phyloP scores from a whole-genome alignment of 2,329 filamentous ascomycete genomes.

The Pseudogymnoascus destructans region DNA sequence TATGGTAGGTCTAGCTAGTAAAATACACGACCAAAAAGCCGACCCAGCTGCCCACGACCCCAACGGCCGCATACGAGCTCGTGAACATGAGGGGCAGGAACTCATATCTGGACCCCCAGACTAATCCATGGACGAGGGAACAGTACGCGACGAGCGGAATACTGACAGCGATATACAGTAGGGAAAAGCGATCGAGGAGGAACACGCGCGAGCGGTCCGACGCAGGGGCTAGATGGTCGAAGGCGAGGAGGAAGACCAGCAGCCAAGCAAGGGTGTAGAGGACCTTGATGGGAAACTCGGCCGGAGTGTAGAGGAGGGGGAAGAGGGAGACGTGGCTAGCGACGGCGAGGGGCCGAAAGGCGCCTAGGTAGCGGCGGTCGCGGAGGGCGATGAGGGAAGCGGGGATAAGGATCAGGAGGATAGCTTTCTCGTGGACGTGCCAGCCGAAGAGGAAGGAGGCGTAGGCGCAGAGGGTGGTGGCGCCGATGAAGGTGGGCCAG shows the following conservation, averaged over 20 bases:
- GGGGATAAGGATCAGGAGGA: conserved; percentile 85
- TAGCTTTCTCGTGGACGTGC: conserved; percentile 97
- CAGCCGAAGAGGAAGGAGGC: conserved; percentile 95
- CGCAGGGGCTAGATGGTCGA: conserved; percentile 78
- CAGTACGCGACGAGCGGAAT: conserved; percentile 85
- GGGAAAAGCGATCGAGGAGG: conserved; percentile 78
- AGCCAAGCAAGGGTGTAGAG: conserved; percentile 91
- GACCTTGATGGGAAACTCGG: conserved; percentile 89
- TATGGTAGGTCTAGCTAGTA: conserved; percentile 22
- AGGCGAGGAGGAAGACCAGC: conserved; percentile 68
- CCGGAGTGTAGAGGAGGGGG: conserved; percentile 79
- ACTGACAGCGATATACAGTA: conserved; percentile 78
- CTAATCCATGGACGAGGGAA: conserved; percentile 66
- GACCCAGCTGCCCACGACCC: conserved; percentile 91
- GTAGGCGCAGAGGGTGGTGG: conserved; percentile 85
- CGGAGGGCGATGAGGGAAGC: conserved; percentile 86
- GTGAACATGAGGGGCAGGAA: conserved; percentile 96
- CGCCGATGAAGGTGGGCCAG: conserved; percentile 82
- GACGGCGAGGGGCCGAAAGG: conserved; percentile 83
- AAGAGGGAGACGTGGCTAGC: conserved; percentile 93
- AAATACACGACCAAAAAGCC: conserved; percentile 93
- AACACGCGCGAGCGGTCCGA: conserved; percentile 71
- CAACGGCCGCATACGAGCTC: conserved; percentile 84
- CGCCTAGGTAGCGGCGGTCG: conserved; percentile 79
- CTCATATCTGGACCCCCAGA: conserved; percentile 73